Conservation (phyloP, 495 filamentous ascomycete genomes). For the Mytilinidion resinicola region DNA sequence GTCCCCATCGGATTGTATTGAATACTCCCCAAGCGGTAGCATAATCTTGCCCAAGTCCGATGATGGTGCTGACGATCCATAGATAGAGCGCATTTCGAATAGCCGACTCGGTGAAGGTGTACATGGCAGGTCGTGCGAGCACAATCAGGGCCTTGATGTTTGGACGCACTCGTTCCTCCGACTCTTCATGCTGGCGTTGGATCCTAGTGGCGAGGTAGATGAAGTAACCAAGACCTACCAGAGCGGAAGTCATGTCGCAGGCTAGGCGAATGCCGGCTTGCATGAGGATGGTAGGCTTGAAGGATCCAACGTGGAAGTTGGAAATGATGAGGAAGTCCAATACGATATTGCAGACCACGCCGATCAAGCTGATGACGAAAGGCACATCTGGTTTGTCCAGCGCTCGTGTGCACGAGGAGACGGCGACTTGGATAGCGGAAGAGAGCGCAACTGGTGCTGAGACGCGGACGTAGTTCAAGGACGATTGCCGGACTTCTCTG, state of each 20-base stretch:
- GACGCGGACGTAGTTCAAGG: slow-evolving; percentile 61
- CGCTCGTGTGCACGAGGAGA: slow-evolving; percentile 55
- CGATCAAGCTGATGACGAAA: slow-evolving; percentile 57
- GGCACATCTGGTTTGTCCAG: slow-evolving; percentile 70
- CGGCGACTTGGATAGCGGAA: slow-evolving; percentile 58
- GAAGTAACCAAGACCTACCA: slow-evolving; percentile 56
- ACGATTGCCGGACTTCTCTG: slow-evolving; percentile 46
- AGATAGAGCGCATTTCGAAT: slow-evolving; percentile 65
- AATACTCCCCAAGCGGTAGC: slow-evolving; percentile 72
- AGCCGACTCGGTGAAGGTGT: slow-evolving; percentile 58
- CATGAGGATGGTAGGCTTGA: slow-evolving; percentile 51
- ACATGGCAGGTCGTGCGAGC: slow-evolving; percentile 49
- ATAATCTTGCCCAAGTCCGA: slow-evolving; percentile 56
- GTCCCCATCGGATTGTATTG: slow-evolving; percentile 71
- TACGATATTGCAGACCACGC: slow-evolving; percentile 61
- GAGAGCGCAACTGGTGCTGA: slow-evolving; percentile 55
- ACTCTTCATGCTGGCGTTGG: not conserved
- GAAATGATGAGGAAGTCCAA: slow-evolving; percentile 67
- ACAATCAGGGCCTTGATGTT: slow-evolving; percentile 43
- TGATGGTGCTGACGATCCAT: slow-evolving; percentile 62
- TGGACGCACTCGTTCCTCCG: slow-evolving; percentile 27
- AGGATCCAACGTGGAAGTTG: slow-evolving; percentile 53
- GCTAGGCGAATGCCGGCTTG: slow-evolving; percentile 59
- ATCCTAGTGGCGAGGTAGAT: slow-evolving; percentile 35
- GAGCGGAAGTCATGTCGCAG: slow-evolving; percentile 53